Evolutionary conservation across 306 rosid species (phyloP).

Genomic region (Vicia villosa): DNA sequence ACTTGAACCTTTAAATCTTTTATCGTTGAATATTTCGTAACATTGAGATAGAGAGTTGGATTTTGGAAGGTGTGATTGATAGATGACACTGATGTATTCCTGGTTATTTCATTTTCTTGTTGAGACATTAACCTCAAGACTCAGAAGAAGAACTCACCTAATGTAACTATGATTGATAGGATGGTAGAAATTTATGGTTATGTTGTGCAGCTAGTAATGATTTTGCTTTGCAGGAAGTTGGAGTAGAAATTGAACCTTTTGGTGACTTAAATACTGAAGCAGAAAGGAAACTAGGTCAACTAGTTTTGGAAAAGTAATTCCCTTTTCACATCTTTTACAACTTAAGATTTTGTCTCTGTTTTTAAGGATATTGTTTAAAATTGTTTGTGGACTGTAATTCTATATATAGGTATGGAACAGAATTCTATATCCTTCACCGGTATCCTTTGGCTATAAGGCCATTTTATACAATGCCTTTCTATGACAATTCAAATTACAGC

Average conservation of each 20-base stretch:
- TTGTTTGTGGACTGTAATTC: constrained; percentile 12
- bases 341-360: not conserved
- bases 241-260: too few relatives aligned
- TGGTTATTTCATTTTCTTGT: too few relatives aligned
- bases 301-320: constrained; percentile 79
- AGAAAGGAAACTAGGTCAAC: constrained; percentile 83
- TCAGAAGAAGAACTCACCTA: too few relatives aligned
- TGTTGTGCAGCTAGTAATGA: constrained; percentile 21
- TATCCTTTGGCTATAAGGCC: constrained; percentile 92
- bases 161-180: too few relatives aligned
- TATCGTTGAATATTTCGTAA: not conserved
- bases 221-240: constrained; percentile 63
- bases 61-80: too few relatives aligned
- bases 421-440: constrained; percentile 87
- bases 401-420: constrained; percentile 74
- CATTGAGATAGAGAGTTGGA: not conserved
- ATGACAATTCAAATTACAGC: constrained; percentile 70
- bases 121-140: too few relatives aligned
- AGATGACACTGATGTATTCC: too few relatives aligned
- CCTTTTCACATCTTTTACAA: not conserved
- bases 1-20: not conserved
- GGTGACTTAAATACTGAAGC: constrained; percentile 91
- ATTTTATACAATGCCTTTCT: constrained; percentile 93
- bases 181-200: too few relatives aligned
- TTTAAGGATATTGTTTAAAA: not conserved